Evolutionary conservation across 2,329 filamentous ascomycete genomes (phyloP), one percentile per base, ranked within the genome.

Genomic region (Talaromyces funiculosus): DNA sequence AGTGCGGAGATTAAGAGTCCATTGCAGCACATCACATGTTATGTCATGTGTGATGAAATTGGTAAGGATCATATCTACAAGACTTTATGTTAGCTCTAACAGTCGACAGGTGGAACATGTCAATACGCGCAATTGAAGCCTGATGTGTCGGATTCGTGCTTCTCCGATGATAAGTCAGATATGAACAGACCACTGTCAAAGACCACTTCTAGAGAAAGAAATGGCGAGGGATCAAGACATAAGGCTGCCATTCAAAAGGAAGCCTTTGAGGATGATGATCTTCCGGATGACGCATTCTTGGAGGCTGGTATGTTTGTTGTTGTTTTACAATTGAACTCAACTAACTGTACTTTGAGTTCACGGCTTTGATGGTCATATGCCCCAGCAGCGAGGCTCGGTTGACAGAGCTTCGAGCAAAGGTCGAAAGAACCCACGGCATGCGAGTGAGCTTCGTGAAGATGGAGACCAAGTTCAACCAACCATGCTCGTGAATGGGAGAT

Each of bases 21-120:
- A 0, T 81, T 83, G 18, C 83, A 88, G 60, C 75, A 80, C 3
- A 82, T 94, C 35, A 81, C 81, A 24, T 90, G 86, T 62, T 85
- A 87, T 69, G 80, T 92, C 53, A 89, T 90, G 72, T 97, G 92
- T 65, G 93, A 97, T 74, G 87, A 91, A 45, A 88, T 97, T 67
- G 90, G 83, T 84, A 71, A 63, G 75, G 16, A 16, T 7, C 20
- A 22, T 49, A 16, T 3, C 22, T 4, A 18, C 6, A 4, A n/a
- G 20, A 18, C 12, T 43, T 22, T n/a, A 22, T 6, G 10, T 14
- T 20, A 37, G n/a, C 14, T 14, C 33, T 51, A 18, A 49, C n/a
- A 49, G 22, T 9, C 1, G 9, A 3, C 59, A 84, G 84, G 84
- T 63, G 84, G 84, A 10, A 86, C 84, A 10, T 72, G 81, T 68